Evolutionary conservation across 2,329 filamentous ascomycete genomes (phyloP), one percentile per base, ranked within the genome.

Genomic region (Trichoderma asperellum): DNA sequence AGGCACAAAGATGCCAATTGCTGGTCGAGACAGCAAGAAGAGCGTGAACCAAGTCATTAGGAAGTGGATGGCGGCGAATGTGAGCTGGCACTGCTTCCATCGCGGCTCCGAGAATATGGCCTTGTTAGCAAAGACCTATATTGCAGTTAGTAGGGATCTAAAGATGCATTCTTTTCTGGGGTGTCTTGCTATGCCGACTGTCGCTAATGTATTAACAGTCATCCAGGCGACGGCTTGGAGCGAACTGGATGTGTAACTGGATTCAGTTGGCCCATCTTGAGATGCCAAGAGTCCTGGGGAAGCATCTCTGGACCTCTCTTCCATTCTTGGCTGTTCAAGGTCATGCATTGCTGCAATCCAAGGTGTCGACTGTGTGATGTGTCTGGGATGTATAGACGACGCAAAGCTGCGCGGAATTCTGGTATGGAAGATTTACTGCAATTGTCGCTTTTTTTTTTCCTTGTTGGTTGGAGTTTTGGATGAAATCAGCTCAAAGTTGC

Each of bases 51-150:
- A 89, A 32, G 89, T 92, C 75, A 91, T 81, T 75, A 87, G 81
- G 80, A 92, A 92, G 79, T 92, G 89, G 78, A 91, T 91, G 66
- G 87, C 83, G 60, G 89, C 89, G 74, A 92, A 92, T 43, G 86
- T 86, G 62, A 91, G 84, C 77, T 91, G 89, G 70, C 84, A 85
- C 35, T 88, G 82, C 75, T 87, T 88, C 75, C 90, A 83, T 16
- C 83, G 85, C 18, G 86, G 85, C 71, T 90, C 86, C 29, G 86
- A 86, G 80, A 91, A 91, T 77, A 92, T 90, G 71, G 85, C 85
- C 78, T 91, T 91, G 81, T 91, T 91, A 53, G 87, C 89, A 76
- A 91, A 91, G 75, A 92, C 87, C 88, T 47, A 34, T 18, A 57
- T 65, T 72, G 57, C 34, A 68, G 68, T 73, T 65, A 74, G 70